These are phyloP conservation scores for Pythium grandisporangium DNA, from an alignment of 352 stramenopile genomes.

Conservation along the genomic window DNA sequence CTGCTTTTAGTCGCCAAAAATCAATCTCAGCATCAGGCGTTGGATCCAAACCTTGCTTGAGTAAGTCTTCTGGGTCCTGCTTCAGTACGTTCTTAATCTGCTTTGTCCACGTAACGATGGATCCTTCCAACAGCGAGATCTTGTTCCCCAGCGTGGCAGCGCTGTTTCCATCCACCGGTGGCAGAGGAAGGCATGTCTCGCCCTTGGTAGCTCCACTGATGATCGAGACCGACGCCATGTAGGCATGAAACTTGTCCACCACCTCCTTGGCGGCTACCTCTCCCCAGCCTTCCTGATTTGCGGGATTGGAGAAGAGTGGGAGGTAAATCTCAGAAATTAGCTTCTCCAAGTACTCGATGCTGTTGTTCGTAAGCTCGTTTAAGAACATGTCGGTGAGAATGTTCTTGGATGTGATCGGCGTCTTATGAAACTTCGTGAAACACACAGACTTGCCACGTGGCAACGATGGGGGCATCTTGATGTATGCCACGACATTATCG, in stretches of 20 bases:
- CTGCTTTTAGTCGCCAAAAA: conserved; percentile 97
- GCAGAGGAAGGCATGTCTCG: conserved; percentile 95
- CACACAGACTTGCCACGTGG: conserved; percentile 86
- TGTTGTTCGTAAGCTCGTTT: conserved; percentile 81
- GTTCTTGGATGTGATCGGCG: conserved; percentile 69
- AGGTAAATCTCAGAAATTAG: conserved; percentile 94
- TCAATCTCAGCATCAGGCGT: conserved; percentile 96
- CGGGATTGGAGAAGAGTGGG: conserved; percentile 92
- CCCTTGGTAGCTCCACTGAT: conserved; percentile 95
- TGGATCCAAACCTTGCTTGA: conserved; percentile 95
- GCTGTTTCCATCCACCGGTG: conserved; percentile 84
- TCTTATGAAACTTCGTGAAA: conserved; percentile 89
- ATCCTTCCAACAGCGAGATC: conserved; percentile 95
- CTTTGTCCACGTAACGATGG: conserved; percentile 98
- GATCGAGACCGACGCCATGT: conserved; percentile 94
- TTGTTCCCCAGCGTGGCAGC: conserved; percentile 82
- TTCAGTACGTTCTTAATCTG: conserved; percentile 99
- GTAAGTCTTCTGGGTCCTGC: conserved; percentile 93
- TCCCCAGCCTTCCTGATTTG: conserved; percentile 94
- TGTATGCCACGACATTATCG: conserved; percentile 74
- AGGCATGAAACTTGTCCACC: conserved; percentile 96
- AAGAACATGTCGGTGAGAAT: conserved; percentile 83
- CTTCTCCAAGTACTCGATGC: conserved; percentile 94
- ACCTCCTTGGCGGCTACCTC: conserved; percentile 96
- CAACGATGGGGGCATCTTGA: conserved; percentile 84